These are phyloP conservation scores for Chaetomium globosum DNA, from an alignment of 2,329 filamentous ascomycete genomes.

Conservation along the genomic window DNA sequence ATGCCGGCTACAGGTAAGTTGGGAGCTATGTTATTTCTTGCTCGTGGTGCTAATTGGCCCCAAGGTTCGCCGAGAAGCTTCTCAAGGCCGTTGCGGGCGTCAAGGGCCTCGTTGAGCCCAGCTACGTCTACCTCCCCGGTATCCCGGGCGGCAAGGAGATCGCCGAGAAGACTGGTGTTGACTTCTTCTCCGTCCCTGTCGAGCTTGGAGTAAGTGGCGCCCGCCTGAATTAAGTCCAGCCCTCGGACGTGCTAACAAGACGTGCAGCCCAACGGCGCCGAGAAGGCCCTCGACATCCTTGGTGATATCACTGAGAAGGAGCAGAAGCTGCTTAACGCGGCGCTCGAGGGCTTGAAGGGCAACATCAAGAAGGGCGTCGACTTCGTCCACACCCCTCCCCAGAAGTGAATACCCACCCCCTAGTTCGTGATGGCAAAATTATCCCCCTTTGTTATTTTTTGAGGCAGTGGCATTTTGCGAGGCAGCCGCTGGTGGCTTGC, in stretches of 20 bases:
- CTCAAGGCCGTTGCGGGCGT: slow-evolving; percentile 86
- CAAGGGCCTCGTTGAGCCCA: slow-evolving; percentile 91
- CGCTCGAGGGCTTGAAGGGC: slow-evolving; percentile 76
- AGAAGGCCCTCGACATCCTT: slow-evolving; percentile 83
- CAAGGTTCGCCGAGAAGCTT: slow-evolving; percentile 91
- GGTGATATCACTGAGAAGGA: slow-evolving; percentile 79
- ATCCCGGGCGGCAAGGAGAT: slow-evolving; percentile 85
- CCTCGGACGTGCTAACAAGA: slow-evolving; percentile 37
- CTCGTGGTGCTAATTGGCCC: slow-evolving; percentile 28
- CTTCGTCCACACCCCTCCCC: slow-evolving; percentile 83
- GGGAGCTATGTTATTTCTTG: neutral
- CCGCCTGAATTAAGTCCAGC: neutral
- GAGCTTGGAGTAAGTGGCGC: slow-evolving; percentile 81
- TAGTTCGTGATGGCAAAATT: slow-evolving; percentile 32
- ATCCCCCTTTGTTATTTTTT: slow-evolving; percentile 19
- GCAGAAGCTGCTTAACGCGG: slow-evolving; percentile 79
- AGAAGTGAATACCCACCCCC: slow-evolving; percentile 70
- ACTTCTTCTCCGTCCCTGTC: slow-evolving; percentile 96
- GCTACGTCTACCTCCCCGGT: slow-evolving; percentile 92
- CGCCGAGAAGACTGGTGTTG: slow-evolving; percentile 76
- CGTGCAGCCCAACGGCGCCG: slow-evolving; percentile 73
- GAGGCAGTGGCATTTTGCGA: slow-evolving; percentile 10
- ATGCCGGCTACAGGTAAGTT: slow-evolving; percentile 84
- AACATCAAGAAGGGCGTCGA: slow-evolving; percentile 94
- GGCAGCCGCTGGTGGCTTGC: slow-evolving; percentile 21